phyloP scores from a whole-genome alignment of 345 rosid species.

The Eucalyptus camaldulensis region DNA sequence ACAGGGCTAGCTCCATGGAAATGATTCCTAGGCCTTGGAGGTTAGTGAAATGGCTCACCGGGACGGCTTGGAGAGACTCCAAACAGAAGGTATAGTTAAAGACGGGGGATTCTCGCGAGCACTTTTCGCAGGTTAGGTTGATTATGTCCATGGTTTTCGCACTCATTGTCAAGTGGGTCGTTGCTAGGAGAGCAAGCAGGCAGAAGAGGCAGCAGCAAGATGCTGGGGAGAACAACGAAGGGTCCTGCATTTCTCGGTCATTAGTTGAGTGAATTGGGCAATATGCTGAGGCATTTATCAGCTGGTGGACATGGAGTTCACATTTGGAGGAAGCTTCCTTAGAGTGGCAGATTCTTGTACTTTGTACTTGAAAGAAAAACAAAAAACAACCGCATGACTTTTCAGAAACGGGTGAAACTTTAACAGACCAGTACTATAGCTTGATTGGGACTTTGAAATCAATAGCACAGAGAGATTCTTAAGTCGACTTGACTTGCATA shows the following conservation, averaged over 20 bases:
- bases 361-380: neutral
- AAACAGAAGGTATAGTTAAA: conserved; percentile 27
- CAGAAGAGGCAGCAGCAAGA: neutral
- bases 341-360: neutral
- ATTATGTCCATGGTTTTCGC: conserved; percentile 3
- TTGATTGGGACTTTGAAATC: neutral
- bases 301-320: neutral
- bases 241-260: neutral
- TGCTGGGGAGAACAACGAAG: neutral
- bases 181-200: neutral
- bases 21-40: conserved; percentile 34
- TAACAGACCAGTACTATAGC: neutral
- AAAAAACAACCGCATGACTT: neutral
- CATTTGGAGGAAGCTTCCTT: neutral
- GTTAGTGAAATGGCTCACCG: conserved; percentile 26
- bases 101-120: conserved; percentile 13
- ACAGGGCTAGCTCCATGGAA: conserved; percentile 45
- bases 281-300: neutral
- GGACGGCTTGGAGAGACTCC: conserved; percentile 29
- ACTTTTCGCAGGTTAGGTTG: conserved; percentile 28
- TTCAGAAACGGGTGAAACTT: neutral
- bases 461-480: neutral
- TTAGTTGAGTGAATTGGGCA: neutral
- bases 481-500: neutral
- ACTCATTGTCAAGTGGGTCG: neutral